Evolutionary conservation across 2,329 filamentous ascomycete species (phyloP), one percentile per base, ranked within the genome.

Genomic region (Sporothrix variecibatus): DNA sequence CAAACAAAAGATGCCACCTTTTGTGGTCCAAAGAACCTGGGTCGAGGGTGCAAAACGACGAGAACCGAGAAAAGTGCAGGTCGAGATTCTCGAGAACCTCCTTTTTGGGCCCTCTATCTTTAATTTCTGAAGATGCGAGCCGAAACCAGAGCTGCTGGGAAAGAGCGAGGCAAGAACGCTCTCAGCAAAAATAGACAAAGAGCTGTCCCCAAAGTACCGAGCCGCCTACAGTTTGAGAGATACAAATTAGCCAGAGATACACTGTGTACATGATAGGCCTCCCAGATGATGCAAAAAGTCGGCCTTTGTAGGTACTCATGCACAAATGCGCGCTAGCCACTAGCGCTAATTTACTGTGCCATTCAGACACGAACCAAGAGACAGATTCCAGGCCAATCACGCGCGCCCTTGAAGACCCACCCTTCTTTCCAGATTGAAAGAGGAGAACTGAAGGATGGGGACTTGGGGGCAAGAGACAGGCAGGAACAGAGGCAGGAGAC

Each of bases 271-370:
- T 23, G 4, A 1, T 8, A 23, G 7, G 5, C 20, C 8, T 11
- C 31, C 40, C n/a, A 34, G 34, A 34, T 70, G 4, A 12, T 38
- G 34, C 23, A 34, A 11, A 31, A 43, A 1, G 1, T 2, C 7
- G 2, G n/a, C 5, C 3, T n/a, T n/a, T 70, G 15, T 46, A 17
- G 9, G 68, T 60, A 67, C 60, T 53, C 17, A 34, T n/a, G 31
- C 53, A 58, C 6, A 38, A 62, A 62, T 40, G 4, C n/a, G 60
- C 72, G 74, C 74, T 75, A 75, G 62, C 15, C 8, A 31, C 60
- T 72, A 75, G 74, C 62, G 71, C 34, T 9, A 46, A 2, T 62
- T 56, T 70, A 75, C 74, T 73, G 74, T 75, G 71, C 34, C 38
- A 62, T 62, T 26, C 46, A 26, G 15, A 34, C 49, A 34, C 26